Base-by-base conservation (phyloP, 805 yeast species). In the Sugiyamaella floridensis region DNA sequence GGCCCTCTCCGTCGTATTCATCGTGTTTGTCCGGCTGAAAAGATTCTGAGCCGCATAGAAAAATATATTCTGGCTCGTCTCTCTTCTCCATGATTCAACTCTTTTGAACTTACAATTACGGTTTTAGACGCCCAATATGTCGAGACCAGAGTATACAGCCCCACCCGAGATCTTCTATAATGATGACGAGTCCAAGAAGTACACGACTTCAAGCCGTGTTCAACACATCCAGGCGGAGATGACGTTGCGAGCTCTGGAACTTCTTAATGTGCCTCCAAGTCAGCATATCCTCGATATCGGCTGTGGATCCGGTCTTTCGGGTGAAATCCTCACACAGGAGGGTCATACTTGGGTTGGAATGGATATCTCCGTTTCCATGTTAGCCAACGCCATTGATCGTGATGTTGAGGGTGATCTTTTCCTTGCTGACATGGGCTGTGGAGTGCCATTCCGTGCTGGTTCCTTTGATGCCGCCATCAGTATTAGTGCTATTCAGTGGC, bases 191-290 rank as follows among this genome's bases (percentile, higher is more conserved):
- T 86, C 98, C 0, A 75, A 76, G 58, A 93, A 93, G 65, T 93
- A 93, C 69, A 93, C 98, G 0, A 76, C 85, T 2, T 87, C 96
- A 4, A 86, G 97, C 4, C 93, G 99, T 76, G 97, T 93, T 48
- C 99, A 93, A 72, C 97, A 90, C 66, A 93, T 93, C 63, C 99
- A 93, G 70, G 98, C 98, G 1, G 86, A 88, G 67, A 93, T 93
- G 99, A 89, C 99, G 0, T 76, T 92, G 44, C 77, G 99, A 61
- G 96, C 98, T 0, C 73, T 93, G 46, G 99, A 93, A 62, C 74
- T 93, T 40, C 72, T 93, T 52, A 87, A 89, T 66, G 70, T 93
- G 41, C 85, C 86, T 29, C 80, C 81, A 1, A 73, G 71, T 29
- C 76, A 87, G 60, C 83, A 83, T 62, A 67, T 93, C 10, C 77